These are phyloP conservation scores for Strigomonas galati DNA, from an alignment of 208 protist genomes.

Conservation along the genomic window DNA sequence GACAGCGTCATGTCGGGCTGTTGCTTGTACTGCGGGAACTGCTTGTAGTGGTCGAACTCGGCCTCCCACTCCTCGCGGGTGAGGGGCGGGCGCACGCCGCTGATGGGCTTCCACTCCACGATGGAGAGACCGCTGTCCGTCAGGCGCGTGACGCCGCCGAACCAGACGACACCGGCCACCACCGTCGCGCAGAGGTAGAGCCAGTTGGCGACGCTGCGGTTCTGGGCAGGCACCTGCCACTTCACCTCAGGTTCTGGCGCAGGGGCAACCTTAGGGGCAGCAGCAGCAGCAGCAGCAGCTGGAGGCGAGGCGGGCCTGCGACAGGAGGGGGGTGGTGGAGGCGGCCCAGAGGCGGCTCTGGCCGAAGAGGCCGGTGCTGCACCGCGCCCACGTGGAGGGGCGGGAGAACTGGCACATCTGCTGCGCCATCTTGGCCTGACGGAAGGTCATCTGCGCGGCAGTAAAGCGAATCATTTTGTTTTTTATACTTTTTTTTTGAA, in stretches of 20 bases:
- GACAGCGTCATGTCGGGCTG: conserved; percentile 91
- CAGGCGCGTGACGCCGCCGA: conserved; percentile 93
- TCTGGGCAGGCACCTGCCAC: conserved; percentile 38
- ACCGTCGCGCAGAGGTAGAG: conserved; percentile 80
- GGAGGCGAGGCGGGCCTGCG: conserved; percentile 1
- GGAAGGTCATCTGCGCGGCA: neutral
- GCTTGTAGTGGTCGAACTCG: conserved; percentile 96
- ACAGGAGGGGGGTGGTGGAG: neutral
- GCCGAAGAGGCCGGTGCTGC: neutral
- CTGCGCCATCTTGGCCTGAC: neutral
- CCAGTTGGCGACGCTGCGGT: conserved; percentile 82
- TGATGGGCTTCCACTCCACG: conserved; percentile 92
- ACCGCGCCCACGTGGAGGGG: too few species aligned
- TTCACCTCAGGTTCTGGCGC: neutral
- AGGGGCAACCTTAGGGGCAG: neutral
- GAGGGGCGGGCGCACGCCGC: conserved; percentile 85
- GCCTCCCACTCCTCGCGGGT: conserved; percentile 92
- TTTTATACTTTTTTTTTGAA: neutral
- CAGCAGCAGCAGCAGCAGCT: neutral
- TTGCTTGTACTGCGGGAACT: conserved; percentile 95
- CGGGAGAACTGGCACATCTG: too few species aligned
- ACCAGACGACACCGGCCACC: conserved; percentile 90
- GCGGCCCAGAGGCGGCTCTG: neutral
- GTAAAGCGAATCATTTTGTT: conserved; percentile 9
- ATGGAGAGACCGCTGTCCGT: conserved; percentile 95